Evolutionary conservation across 257 asterid species (phyloP).

Genomic region (Nicotiana undulata): DNA sequence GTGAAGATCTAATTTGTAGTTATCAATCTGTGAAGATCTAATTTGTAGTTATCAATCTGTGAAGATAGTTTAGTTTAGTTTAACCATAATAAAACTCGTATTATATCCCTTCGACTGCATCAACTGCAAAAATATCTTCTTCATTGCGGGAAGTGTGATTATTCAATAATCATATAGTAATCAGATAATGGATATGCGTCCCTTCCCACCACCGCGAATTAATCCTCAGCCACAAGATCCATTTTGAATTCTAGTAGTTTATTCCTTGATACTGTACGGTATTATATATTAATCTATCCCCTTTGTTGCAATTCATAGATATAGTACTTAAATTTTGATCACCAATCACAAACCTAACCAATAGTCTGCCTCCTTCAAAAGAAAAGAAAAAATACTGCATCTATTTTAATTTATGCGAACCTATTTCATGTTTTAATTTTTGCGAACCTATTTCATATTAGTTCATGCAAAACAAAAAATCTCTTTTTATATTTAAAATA

Average conservation of each 20-base stretch:
- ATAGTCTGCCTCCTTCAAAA: not conserved
- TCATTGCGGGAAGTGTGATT: not conserved
- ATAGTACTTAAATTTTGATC: not conserved
- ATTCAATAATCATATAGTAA: not conserved
- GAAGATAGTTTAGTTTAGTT: not conserved
- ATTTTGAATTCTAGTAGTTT: not conserved
- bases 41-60: not conserved
- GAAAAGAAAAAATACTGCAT: no score
- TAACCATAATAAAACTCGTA: not conserved
- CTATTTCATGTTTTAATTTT: no score
- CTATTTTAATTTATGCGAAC: no score
- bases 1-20: not conserved
- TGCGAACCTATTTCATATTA: no score
- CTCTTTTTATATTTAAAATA: no score
- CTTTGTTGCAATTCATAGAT: not conserved
- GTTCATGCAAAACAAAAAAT: no score
- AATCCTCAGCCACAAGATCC: conserved; percentile 34
- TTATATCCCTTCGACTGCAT: not conserved
- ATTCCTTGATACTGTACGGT: not conserved
- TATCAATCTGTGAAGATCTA: not conserved
- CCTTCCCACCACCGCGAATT: conserved; percentile 11
- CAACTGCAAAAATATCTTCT: not conserved
- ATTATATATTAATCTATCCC: not conserved
- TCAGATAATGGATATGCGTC: not conserved
- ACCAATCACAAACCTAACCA: not conserved